Conservation (phyloP, 257 asterid genomes). For the Penstemon barbatus region DNA sequence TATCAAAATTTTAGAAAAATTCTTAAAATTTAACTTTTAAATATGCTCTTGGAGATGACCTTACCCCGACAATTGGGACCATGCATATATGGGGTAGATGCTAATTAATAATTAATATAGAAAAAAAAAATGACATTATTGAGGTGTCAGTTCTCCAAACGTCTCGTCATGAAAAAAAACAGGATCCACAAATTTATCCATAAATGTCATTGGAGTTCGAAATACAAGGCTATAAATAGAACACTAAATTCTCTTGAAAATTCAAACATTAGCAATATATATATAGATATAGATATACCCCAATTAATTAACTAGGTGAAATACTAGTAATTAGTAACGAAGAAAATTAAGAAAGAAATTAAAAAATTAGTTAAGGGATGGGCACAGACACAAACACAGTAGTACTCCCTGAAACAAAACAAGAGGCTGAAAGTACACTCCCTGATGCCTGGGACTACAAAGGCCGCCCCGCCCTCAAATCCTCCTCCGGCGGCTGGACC, state of each 20-base stretch:
- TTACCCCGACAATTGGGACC: neutral
- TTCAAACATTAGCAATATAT: neutral
- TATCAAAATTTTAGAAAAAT: too few relatives aligned
- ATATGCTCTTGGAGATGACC: too few relatives aligned
- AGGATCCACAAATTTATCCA: neutral
- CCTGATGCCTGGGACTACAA: constrained; percentile 84
- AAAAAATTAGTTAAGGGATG: too few relatives aligned
- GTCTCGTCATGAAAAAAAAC: too few relatives aligned
- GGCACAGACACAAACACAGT: neutral
- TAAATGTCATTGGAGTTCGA: neutral
- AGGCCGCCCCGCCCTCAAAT: constrained; percentile 60
- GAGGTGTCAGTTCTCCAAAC: constrained; percentile 11
- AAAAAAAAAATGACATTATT: neutral
- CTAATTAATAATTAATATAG: neutral
- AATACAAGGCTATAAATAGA: constrained; percentile 23
- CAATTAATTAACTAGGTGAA: too few relatives aligned
- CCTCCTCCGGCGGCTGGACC: constrained; percentile 84
- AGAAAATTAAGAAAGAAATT: too few relatives aligned
- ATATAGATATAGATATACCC: neutral
- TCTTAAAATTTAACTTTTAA: too few relatives aligned
- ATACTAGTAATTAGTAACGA: too few relatives aligned
- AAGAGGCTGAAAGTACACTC: constrained; percentile 44
- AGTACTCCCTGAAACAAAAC: constrained; percentile 52
- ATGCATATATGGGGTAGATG: neutral
- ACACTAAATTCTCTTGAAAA: neutral